These are phyloP conservation scores for Microbotryum intermedium DNA, from an alignment of 1,284 basidiomycete genomes.

Conservation along the genomic window DNA sequence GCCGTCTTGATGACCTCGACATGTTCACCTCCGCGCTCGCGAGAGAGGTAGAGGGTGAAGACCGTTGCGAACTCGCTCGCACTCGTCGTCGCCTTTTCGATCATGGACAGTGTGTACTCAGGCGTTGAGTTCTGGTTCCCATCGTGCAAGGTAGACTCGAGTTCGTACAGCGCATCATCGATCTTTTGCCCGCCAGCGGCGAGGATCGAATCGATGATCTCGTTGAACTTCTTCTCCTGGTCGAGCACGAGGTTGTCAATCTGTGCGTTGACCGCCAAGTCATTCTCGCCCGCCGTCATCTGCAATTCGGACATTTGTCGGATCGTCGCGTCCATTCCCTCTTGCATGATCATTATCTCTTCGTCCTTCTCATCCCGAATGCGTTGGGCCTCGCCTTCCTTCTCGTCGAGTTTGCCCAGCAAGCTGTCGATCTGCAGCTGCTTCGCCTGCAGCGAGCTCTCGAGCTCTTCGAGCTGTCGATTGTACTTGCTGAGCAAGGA, in stretches of 20 bases:
- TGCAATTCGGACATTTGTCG: conserved; percentile 80
- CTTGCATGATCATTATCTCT: conserved; percentile 90
- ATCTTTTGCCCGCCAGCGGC: conserved; percentile 95
- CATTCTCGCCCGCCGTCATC: conserved; percentile 73
- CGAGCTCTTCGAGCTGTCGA: conserved; percentile 87
- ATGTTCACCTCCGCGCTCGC: conserved; percentile 82
- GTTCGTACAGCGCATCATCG: conserved; percentile 93
- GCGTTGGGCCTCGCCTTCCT: conserved; percentile 65
- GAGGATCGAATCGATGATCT: conserved; percentile 97
- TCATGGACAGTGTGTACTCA: conserved; percentile 95
- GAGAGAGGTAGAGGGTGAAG: conserved; percentile 83
- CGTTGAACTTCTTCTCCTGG: conserved; percentile 94
- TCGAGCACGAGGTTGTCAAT: conserved; percentile 96
- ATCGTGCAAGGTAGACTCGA: conserved; percentile 86
- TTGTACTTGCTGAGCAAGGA: conserved; percentile 86
- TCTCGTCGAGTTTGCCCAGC: conserved; percentile 64
- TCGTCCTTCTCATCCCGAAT: conserved; percentile 92
- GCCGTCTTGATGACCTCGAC: conserved; percentile 97
- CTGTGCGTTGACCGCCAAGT: conserved; percentile 85
- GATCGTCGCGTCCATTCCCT: conserved; percentile 90
- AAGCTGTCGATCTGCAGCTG: conserved; percentile 91
- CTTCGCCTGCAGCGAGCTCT: conserved; percentile 85
- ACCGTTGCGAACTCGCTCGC: conserved; percentile 92
- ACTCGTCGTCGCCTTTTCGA: conserved; percentile 89
- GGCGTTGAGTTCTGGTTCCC: conserved; percentile 95